These are phyloP conservation scores for Macrophomina pseudophaseolina DNA, from an alignment of 2,329 filamentous ascomycete species.

Conservation along the genomic window DNA sequence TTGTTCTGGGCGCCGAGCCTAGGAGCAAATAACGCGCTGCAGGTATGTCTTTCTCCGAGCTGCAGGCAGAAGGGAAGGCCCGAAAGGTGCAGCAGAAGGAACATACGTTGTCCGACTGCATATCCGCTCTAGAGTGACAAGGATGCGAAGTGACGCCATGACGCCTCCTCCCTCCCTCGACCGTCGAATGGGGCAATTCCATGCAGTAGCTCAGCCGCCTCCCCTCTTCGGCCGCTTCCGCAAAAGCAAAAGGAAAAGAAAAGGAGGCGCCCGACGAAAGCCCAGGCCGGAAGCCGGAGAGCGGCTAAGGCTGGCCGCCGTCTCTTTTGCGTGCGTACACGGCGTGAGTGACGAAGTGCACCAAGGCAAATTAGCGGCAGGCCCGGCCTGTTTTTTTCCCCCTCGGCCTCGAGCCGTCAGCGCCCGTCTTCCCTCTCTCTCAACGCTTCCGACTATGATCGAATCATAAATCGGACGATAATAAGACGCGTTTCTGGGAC, in stretches of 20 bases:
- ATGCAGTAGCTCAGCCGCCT: background rate
- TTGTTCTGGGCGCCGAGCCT: background rate
- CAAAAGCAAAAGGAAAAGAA: background rate
- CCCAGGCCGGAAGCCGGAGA: background rate
- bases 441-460: too few species aligned
- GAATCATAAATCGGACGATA: too few species aligned
- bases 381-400: too few species aligned
- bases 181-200: background rate
- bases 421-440: too few species aligned
- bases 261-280: too few species aligned
- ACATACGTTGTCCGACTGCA: background rate
- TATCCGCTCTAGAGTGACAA: background rate
- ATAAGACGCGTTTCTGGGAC: too few species aligned
- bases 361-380: too few species aligned
- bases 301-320: background rate
- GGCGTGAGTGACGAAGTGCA: too few species aligned
- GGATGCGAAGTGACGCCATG: slow-evolving; percentile 20
- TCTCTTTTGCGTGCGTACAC: background rate
- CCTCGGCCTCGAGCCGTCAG: too few species aligned
- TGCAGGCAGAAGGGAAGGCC: background rate
- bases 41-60: too few species aligned
- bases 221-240: slow-evolving; percentile 1
- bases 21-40: too few species aligned
- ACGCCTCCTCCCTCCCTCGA: background rate
- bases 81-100: background rate